Evolutionary conservation across 495 filamentous ascomycete genomes (phyloP).

Genomic region (Extremus antarcticus): DNA sequence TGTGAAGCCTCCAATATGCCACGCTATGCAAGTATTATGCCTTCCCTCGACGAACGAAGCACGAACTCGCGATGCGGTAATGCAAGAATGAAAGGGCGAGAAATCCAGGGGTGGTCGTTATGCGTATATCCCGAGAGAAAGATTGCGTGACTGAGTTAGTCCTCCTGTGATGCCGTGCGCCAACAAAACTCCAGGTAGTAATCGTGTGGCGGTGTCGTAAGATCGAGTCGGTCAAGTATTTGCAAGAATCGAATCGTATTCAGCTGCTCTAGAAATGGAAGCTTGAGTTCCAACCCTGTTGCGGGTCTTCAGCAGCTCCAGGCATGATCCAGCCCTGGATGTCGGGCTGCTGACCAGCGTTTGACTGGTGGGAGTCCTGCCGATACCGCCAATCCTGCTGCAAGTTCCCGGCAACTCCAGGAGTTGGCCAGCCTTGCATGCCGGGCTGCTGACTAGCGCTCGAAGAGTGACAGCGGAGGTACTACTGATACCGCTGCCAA

Average conservation of each 20-base stretch:
- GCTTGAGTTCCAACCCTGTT: not conserved
- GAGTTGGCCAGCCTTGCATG: constrained; percentile 22
- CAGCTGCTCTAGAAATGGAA: not conserved
- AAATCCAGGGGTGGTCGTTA: too few relatives aligned
- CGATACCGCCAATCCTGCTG: constrained; percentile 17
- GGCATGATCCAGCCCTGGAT: too few relatives aligned
- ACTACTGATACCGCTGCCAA: constrained; percentile 20
- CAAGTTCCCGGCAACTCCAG: constrained; percentile 1
- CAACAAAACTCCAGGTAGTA: not conserved
- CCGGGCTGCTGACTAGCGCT: constrained; percentile 24
- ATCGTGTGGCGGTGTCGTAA: not conserved
- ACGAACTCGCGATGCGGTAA: not conserved
- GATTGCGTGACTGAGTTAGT: too few relatives aligned
- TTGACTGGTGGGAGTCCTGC: too few relatives aligned
- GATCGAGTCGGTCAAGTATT: not conserved
- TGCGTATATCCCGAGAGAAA: too few relatives aligned
- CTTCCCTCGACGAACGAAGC: not conserved
- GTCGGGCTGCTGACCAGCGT: too few relatives aligned
- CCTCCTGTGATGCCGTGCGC: not conserved
- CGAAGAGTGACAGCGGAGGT: too few relatives aligned
- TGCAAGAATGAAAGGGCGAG: not conserved
- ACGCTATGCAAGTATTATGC: not conserved
- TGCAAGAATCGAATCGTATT: not conserved
- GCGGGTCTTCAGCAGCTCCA: too few relatives aligned
- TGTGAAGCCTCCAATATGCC: too few relatives aligned